Evolutionary conservation across 257 asterid genomes (phyloP).

Genomic region (Thymus mandschuricus): DNA sequence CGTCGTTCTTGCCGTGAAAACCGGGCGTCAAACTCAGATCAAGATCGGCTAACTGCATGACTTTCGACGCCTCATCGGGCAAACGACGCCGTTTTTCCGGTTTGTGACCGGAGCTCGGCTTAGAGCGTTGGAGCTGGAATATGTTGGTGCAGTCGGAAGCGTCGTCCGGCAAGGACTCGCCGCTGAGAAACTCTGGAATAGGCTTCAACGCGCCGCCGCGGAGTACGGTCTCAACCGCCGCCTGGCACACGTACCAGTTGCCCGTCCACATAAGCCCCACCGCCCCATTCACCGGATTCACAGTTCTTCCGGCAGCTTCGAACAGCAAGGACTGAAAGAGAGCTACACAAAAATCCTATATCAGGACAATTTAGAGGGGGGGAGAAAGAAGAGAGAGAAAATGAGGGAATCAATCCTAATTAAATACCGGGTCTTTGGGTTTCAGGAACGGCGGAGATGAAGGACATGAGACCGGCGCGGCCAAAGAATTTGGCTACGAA

Average conservation of each 20-base stretch:
- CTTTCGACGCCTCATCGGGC: slow-evolving; percentile 41
- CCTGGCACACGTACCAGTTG: slow-evolving; percentile 67
- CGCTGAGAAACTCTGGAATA: slow-evolving; percentile 40
- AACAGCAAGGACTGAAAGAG: slow-evolving; percentile 57
- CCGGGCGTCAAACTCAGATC: slow-evolving; percentile 67
- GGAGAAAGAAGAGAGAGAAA: neutral
- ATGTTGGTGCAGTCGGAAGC: slow-evolving; percentile 53
- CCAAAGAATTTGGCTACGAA: slow-evolving; percentile 73
- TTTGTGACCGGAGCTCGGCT: slow-evolving; percentile 3
- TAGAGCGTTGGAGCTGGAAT: slow-evolving; percentile 36
- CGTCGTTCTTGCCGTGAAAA: slow-evolving; percentile 25
- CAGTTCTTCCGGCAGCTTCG: slow-evolving; percentile 69
- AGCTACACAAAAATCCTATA: slow-evolving; percentile 31
- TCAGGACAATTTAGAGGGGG: neutral
- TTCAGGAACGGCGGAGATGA: slow-evolving; percentile 62
- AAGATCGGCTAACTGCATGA: slow-evolving; percentile 56
- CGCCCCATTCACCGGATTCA: slow-evolving; percentile 64
- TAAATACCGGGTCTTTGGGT: slow-evolving; percentile 51
- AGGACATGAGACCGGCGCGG: slow-evolving; percentile 71
- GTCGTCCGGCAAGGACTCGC: slow-evolving; percentile 49
- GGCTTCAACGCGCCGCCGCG: slow-evolving; percentile 61
- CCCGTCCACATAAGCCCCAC: slow-evolving; percentile 60
- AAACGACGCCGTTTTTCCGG: slow-evolving; percentile 53
- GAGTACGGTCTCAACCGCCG: slow-evolving; percentile 64
- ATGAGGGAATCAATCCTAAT: neutral